Evolutionary conservation across 1,139 yeast species (phyloP).

Genomic region (Debaryomyces fabryi): DNA sequence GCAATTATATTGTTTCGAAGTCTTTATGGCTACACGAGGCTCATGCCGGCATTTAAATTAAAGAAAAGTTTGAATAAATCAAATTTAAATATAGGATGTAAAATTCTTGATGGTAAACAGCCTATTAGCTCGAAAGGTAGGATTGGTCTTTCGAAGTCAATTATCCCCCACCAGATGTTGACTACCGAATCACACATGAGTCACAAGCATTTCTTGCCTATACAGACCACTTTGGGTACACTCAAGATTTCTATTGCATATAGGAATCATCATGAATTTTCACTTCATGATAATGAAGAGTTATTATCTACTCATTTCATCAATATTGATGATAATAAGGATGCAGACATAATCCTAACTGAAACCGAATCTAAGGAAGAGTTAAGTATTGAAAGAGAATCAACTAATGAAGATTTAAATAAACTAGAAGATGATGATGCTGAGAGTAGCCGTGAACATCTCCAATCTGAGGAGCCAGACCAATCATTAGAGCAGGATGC

Average conservation of each 20-base stretch:
- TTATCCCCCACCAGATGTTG: constrained; percentile 49
- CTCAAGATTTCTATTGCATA: constrained; percentile 77
- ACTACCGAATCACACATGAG: constrained; percentile 55
- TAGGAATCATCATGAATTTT: constrained; percentile 69
- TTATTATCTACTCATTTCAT: constrained; percentile 61
- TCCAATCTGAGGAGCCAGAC: not conserved
- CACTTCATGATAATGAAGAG: constrained; percentile 67
- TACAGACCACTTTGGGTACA: constrained; percentile 74
- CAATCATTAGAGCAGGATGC: not conserved
- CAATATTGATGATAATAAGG: constrained; percentile 37
- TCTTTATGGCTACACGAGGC: constrained; percentile 63
- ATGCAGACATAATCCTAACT: not conserved
- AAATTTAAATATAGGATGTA: constrained; percentile 47
- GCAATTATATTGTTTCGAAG: constrained; percentile 75
- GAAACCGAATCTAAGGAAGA: constrained; percentile 2
- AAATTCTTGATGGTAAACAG: constrained; percentile 73
- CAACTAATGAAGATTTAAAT: not conserved
- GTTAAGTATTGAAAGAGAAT: not conserved
- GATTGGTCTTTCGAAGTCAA: constrained; percentile 75
- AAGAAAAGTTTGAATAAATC: constrained; percentile 37
- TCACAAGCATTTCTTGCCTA: constrained; percentile 65
- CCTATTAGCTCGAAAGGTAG: constrained; percentile 83
- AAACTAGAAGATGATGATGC: constrained; percentile 3
- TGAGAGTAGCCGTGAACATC: constrained; percentile 3
- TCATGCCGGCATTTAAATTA: constrained; percentile 73